Evolutionary conservation across 1,284 basidiomycete genomes (phyloP), one percentile per base, ranked within the genome.

Genomic region (Melanopsichium pennsylvanicum): DNA sequence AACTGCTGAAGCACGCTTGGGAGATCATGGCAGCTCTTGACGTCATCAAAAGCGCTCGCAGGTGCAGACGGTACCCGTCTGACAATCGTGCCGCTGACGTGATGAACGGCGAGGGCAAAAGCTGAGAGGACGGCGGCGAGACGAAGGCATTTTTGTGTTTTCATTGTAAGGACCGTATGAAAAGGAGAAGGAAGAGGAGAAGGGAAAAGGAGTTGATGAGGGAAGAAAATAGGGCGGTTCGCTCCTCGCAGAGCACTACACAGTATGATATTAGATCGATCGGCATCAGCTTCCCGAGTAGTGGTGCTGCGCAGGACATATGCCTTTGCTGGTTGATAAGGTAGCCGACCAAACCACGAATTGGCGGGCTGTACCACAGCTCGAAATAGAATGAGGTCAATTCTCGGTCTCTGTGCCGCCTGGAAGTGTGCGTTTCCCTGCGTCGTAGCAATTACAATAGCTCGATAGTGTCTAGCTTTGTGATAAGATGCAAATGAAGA

Each of bases 11-110:
- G 33, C 11, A 63, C 41, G 3, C 32, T 27, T 11, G 57, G 49
- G 25, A 60, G 57, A 3, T 47, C 37, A n/a, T 42, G 25, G 39
- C 57, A 60, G 44, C 57, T 60, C 22, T 44, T 23, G 3, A 16
- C 27, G 10, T 44, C 29, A 21, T 51, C 34, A 27, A 44, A 38
- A 2, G 5, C 12, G 10, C 26, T 10, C 13, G 7, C 6, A n/a
- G 29, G 31, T 23, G 29, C 6, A 2, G 41, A n/a, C 2, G 50
- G 13, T 1, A 43, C 38, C 19, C 39, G 31, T 18, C 32, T 44
- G 35, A 45, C 42, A 3, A 44, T 27, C 5, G 31, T 39, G 29
- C 29, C 12, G 23, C 27, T 26, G 16, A 25, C 11, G 6, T 31
- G 37, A 22, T n/a, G 26, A 11, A 27, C 35, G 5, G 35, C n/a